Percentiles rank a stretch among this genome's conserved stretches.
phyloP scores from a whole-genome alignment of 2,329 filamentous ascomycete genomes.

The Colletotrichum sidae region DNA sequence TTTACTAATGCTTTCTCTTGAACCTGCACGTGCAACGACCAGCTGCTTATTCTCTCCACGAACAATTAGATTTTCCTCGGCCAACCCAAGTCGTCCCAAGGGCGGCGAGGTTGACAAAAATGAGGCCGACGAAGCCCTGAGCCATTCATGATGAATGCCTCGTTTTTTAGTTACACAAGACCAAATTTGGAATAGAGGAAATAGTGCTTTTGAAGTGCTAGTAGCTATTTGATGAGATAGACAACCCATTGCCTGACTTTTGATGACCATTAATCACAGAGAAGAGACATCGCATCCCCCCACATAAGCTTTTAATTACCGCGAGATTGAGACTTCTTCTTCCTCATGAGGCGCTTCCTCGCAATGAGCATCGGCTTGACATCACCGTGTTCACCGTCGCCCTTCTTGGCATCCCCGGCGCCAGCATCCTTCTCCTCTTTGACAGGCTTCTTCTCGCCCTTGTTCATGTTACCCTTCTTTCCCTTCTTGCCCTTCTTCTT shows the following conservation, averaged over 20 bases:
- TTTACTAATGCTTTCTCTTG: constrained; percentile 3
- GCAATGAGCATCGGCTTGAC: constrained; percentile 82
- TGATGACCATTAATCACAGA: too few relatives aligned
- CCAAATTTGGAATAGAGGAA: too few relatives aligned
- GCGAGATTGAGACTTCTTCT: constrained; percentile 67
- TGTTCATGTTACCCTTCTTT: constrained; percentile 41
- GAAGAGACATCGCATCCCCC: too few relatives aligned
- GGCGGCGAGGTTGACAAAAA: too few relatives aligned
- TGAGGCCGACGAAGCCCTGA: too few relatives aligned
- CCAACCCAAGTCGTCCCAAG: too few relatives aligned
- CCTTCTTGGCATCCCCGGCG: constrained; percentile 17
- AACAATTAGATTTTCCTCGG: too few relatives aligned
- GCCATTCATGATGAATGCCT: too few relatives aligned
- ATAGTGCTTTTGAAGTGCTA: too few relatives aligned
- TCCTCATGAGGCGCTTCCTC: constrained; percentile 83
- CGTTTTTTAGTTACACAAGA: too few relatives aligned
- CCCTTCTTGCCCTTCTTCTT: constrained; percentile 50
- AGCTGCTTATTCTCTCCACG: not conserved
- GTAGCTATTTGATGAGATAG: too few relatives aligned
- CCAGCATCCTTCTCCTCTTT: constrained; percentile 42
- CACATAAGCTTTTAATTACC: constrained; percentile 37
- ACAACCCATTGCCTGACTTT: too few relatives aligned
- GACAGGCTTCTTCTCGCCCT: constrained; percentile 48
- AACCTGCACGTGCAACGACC: constrained; percentile 2
- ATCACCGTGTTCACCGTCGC: constrained; percentile 42